Base-by-base conservation (phyloP, 495 filamentous ascomycete genomes). In the Collariella sp. region DNA sequence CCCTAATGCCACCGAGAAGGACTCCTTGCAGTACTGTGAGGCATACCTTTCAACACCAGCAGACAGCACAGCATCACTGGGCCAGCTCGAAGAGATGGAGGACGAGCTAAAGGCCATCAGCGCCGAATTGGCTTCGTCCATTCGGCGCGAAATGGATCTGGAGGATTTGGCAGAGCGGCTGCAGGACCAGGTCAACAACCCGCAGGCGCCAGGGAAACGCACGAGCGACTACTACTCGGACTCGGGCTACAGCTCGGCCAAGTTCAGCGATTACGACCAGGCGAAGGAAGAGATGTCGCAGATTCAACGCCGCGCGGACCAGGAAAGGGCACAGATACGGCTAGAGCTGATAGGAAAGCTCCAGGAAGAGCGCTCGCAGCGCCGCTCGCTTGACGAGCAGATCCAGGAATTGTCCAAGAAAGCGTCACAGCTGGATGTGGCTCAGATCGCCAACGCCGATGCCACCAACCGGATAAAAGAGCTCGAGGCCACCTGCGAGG, bases 211-310 rank as follows among this genome's bases (percentile, higher is more conserved):
- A 2, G 84, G 82, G 55, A 84, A 84, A 65, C 80, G 91, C 48
- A 96, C 89, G 4, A 98, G 93, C 67, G 93, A 98, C 69, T 97
- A 98, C 70, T 98, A 91, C 66, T 98, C 93, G 0, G 93, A 98
- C 65, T 94, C 89, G 1, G 93, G 94, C 42, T 85, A 86, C 43
- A 91, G 89, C 67, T 90, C 91, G 4, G 79, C 86, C 49, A 83
- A 89, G 61, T 64, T 73, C 44, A 74, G 73, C 59, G 75, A 77
- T 29, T 88, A 85, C 71, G 86, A 87, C 58, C 78, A 79, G 15
- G 84, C 83, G 49, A 73, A 83, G 31, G 88, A 96, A 64, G 89
- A 96, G 68, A 72, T 96, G 43, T 89, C 95, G 57, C 86, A 83
- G 64, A 74, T 89, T 53, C 84, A 88, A 54, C 81, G 93, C 52